A percentile compares a stretch with the other conserved stretches of the same genome.
phyloP scores from a whole-genome alignment of 164 flowering plant species.

The Berberis vulgaris region DNA sequence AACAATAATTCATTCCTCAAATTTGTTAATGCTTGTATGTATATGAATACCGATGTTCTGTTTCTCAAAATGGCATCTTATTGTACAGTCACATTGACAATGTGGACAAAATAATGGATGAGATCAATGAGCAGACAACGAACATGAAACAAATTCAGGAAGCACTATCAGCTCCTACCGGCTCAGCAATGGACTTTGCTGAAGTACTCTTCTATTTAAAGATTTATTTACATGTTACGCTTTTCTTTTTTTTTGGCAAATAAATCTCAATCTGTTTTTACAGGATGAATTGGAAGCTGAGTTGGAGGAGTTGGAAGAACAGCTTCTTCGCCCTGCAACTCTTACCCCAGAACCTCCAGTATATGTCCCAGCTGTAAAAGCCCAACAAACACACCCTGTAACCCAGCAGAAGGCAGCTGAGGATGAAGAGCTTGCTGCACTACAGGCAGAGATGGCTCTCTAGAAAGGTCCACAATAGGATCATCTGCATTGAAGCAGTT shows the following conservation, averaged over 20 bases:
- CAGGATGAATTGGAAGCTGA: constrained; percentile 54
- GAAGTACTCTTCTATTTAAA: constrained; percentile 16
- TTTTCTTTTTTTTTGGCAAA: neutral
- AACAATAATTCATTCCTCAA: neutral
- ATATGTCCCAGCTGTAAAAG: constrained; percentile 25
- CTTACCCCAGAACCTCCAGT: constrained; percentile 30
- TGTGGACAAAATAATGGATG: constrained; percentile 55
- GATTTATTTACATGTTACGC: neutral
- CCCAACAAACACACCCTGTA: constrained; percentile 27
- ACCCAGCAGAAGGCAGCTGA: constrained; percentile 32
- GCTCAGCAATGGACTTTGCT: constrained; percentile 43
- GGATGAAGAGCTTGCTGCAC: constrained; percentile 40
- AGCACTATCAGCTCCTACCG: constrained; percentile 37
- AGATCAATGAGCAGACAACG: constrained; percentile 51
- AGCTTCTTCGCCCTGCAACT: constrained; percentile 41
- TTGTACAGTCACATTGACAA: constrained; percentile 41
- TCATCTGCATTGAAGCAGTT: neutral
- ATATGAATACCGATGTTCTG: neutral
- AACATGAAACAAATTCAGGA: constrained; percentile 49
- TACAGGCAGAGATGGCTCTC: constrained; percentile 44
- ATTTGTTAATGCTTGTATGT: neutral
- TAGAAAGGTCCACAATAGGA: constrained; percentile 16
- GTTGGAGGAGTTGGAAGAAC: constrained; percentile 47
- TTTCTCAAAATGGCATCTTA: neutral
- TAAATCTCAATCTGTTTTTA: constrained; percentile 5